These are phyloP conservation scores for Solanum sejunctum DNA, from an alignment of 257 asterid genomes.

Conservation along the genomic window DNA sequence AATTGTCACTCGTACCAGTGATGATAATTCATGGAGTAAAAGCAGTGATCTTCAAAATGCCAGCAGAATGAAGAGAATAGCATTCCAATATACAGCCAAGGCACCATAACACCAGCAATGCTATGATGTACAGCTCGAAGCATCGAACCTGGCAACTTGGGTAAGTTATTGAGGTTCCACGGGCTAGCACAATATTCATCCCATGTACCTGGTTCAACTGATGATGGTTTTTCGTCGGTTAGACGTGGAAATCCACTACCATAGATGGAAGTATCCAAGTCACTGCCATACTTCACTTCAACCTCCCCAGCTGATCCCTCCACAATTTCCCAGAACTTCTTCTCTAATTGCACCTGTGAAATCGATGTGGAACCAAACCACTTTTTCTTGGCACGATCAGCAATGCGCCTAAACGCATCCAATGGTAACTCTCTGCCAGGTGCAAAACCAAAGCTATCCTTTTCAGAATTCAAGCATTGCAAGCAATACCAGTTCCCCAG, in stretches of 20 bases:
- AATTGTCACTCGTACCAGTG: conserved; percentile 55
- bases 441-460: conserved; percentile 84
- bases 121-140: conserved; percentile 79
- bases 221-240: conserved; percentile 34
- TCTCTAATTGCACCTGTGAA: conserved; percentile 66
- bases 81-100: conserved; percentile 95
- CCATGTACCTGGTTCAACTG: conserved; percentile 56
- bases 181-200: conserved; percentile 71
- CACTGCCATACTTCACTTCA: conserved; percentile 92
- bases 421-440: conserved; percentile 70
- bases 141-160: conserved; percentile 84
- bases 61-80: conserved; percentile 91
- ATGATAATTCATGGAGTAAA: conserved; percentile 91
- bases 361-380: conserved; percentile 71
- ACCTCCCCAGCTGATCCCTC: conserved; percentile 89
- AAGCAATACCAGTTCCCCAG: conserved; percentile 95
- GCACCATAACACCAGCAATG: conserved; percentile 97
- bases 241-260: conserved; percentile 93
- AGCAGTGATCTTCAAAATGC: conserved; percentile 99
- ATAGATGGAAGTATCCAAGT: conserved; percentile 75
- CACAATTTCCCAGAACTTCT: conserved; percentile 93
- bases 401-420: conserved; percentile 81
- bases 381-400: conserved; percentile 75
- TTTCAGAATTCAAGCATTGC: conserved; percentile 83
- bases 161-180: conserved; percentile 93